These are phyloP conservation scores for sunflower (Helianthus annuus) DNA, from an alignment of 129 eudicot species.

Conservation along the genomic window DNA sequence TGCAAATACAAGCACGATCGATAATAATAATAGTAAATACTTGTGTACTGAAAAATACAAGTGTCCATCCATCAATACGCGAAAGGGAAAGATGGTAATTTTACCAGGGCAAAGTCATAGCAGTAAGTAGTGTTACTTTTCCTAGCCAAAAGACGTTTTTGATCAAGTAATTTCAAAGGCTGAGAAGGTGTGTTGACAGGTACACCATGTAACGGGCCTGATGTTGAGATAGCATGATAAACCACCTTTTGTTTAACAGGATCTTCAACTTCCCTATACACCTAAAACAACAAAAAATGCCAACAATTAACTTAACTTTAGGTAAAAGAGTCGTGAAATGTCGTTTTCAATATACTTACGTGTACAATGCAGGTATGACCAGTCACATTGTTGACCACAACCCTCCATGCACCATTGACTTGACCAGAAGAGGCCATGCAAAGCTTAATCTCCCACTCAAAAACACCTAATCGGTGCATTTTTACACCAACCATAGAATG, in stretches of 20 bases:
- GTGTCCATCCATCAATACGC: no score
- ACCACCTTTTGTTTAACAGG: constrained; percentile 44
- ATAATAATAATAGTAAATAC: neutral
- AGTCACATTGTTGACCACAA: constrained; percentile 79
- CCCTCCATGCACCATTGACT: constrained; percentile 96
- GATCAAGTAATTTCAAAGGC: constrained; percentile 76
- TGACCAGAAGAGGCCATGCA: constrained; percentile 73
- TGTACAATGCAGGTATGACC: constrained; percentile 96
- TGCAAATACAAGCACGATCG: constrained; percentile 33
- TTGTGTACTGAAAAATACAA: no score
- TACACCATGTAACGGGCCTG: constrained; percentile 68
- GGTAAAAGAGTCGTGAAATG: neutral
- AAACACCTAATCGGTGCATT: constrained; percentile 91
- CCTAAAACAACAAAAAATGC: constrained; percentile 34
- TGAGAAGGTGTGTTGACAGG: constrained; percentile 79
- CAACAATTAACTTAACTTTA: no score
- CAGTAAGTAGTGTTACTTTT: constrained; percentile 97
- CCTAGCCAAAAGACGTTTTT: constrained; percentile 83
- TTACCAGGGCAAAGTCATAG: constrained; percentile 94
- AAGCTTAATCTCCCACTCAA: constrained; percentile 98
- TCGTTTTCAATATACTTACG: constrained; percentile 49
- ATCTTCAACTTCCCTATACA: constrained; percentile 86
- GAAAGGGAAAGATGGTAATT: neutral
- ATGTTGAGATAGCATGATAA: constrained; percentile 53
- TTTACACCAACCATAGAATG: constrained; percentile 70